Evolutionary conservation across 495 filamentous ascomycete species (phyloP).

Genomic region (Aspergillus diversus): DNA sequence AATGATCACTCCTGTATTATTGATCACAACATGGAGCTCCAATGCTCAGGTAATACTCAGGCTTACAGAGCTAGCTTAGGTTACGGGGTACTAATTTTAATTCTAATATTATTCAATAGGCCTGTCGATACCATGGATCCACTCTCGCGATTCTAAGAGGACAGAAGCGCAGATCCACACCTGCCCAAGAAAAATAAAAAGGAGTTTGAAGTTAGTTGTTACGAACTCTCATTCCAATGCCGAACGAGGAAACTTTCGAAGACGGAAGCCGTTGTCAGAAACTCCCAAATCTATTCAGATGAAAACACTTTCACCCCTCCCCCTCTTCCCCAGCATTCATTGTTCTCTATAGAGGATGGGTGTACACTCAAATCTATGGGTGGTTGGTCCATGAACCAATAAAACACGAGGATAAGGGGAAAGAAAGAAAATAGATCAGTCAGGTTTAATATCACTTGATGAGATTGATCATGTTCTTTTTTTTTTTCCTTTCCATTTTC

Average conservation of each 20-base stretch:
- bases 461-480: constrained; percentile 9
- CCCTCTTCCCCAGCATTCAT: neutral
- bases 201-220: constrained; percentile 12
- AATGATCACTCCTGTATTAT: neutral
- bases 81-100: constrained; percentile 5
- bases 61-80: neutral
- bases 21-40: neutral
- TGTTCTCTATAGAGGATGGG: too few species aligned
- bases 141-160: constrained; percentile 1
- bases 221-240: neutral
- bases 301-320: constrained; percentile 11
- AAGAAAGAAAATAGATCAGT: constrained; percentile 3
- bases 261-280: constrained; percentile 14
- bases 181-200: constrained; percentile 22
- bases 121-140: neutral
- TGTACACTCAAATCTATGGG: too few species aligned
- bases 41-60: neutral
- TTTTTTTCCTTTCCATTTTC: constrained; percentile 7
- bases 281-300: constrained; percentile 19
- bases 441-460: neutral
- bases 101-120: constrained; percentile 7
- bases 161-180: constrained; percentile 24
- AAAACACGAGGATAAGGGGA: neutral
- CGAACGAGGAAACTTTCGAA: constrained; percentile 11
- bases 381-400: neutral